Conservation (phyloP, 2,329 filamentous ascomycete genomes). For the Alternaria burnsii region DNA sequence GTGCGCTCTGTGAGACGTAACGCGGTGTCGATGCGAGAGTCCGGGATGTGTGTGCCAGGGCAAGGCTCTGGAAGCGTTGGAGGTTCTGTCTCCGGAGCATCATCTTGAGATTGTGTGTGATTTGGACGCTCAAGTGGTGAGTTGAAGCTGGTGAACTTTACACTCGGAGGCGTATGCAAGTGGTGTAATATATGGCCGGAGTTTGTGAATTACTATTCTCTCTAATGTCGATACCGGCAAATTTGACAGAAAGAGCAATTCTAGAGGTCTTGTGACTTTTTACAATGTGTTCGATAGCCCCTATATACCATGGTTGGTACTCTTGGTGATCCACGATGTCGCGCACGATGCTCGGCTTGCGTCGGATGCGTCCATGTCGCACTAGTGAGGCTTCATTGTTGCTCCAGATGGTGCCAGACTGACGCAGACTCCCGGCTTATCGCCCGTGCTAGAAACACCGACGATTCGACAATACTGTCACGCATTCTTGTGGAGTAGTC, state of each 20-base stretch:
- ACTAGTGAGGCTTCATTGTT: conserved; percentile 19
- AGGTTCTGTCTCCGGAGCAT: conserved; percentile 32
- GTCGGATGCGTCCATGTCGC: conserved; percentile 30
- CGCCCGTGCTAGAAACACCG: conserved; percentile 1
- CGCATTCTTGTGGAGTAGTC: conserved; percentile 1
- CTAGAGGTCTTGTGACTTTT: conserved; percentile 23
- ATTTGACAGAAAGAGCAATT: conserved; percentile 4
- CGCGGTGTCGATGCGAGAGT: conserved; percentile 31
- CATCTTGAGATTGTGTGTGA: conserved; percentile 24
- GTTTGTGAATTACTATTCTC: background rate
- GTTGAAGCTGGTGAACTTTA: background rate
- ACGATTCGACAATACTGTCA: conserved; percentile 21
- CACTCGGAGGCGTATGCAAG: background rate
- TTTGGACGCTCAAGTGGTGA: conserved; percentile 3
- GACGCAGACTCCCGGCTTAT: conserved; percentile 21
- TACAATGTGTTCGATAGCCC: conserved; percentile 21
- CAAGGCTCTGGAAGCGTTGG: conserved; percentile 32
- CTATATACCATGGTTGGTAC: conserved; percentile 33
- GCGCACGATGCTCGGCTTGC: conserved; percentile 37
- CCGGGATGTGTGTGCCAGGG: conserved; percentile 30
- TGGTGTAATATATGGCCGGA: conserved; percentile 7
- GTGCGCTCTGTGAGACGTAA: conserved; percentile 44
- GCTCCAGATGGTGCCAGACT: conserved; percentile 21
- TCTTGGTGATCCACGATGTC: conserved; percentile 24
- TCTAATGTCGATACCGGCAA: background rate